Conservation (phyloP, 495 filamentous ascomycete species). For the Tuber melanosporum region DNA sequence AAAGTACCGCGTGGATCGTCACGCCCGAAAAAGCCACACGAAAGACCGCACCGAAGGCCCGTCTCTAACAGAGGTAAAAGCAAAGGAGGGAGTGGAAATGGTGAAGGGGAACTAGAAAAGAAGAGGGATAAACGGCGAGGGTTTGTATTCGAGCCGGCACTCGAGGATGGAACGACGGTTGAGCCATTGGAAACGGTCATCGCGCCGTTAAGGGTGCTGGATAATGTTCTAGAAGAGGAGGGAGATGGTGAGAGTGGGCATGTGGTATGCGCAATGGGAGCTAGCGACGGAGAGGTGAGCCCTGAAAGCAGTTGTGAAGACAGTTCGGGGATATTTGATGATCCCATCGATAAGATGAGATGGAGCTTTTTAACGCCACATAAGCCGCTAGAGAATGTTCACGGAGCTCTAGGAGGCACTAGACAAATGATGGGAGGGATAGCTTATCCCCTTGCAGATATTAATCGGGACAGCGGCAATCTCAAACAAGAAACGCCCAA, state of each 20-base stretch:
- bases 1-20: background rate
- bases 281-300: slow-evolving; percentile 6
- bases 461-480: background rate
- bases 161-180: slow-evolving; percentile 3
- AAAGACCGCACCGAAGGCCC: slow-evolving; percentile 6
- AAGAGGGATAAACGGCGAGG: slow-evolving; percentile 20
- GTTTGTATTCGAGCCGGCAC: slow-evolving; percentile 12
- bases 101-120: background rate
- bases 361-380: slow-evolving; percentile 20
- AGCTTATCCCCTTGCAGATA: background rate
- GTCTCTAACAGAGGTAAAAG: slow-evolving; percentile 3
- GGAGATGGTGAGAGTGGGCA: slow-evolving; percentile 2
- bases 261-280: background rate
- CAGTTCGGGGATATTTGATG: slow-evolving; percentile 7
- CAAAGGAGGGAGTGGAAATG: background rate
- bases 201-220: slow-evolving; percentile 7
- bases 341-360: slow-evolving; percentile 20
- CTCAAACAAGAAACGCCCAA: background rate
- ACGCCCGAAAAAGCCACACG: background rate
- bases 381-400: background rate
- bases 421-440: background rate
- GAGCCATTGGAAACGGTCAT: background rate
- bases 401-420: background rate
- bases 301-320: slow-evolving; percentile 3
- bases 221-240: slow-evolving; percentile 14